Percentiles rank a stretch among this genome's conserved stretches.
These are phyloP conservation scores for Sechiopsis laciniata DNA, from an alignment of 306 rosid species.

Conservation along the genomic window DNA sequence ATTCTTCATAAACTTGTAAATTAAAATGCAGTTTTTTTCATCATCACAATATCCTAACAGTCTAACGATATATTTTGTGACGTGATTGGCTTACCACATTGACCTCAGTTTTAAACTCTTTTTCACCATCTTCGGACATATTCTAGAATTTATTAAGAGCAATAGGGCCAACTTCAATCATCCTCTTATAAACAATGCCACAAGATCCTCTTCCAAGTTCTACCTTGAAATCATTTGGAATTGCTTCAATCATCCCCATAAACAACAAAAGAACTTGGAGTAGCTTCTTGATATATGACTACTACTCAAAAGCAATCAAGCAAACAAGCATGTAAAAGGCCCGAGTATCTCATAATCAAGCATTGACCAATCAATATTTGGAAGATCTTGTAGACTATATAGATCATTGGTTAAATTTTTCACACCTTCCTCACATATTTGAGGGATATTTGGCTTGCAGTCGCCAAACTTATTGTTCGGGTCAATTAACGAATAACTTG, in stretches of 20 bases:
- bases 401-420: background rate
- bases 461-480: background rate
- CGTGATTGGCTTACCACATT: conserved; percentile 14
- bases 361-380: conserved; percentile 28
- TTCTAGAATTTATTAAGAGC: conserved; percentile 44
- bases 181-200: conserved; percentile 39
- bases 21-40: conserved; percentile 7
- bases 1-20: conserved; percentile 27
- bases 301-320: conserved; percentile 38
- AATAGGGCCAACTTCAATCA: conserved; percentile 25
- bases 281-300: conserved; percentile 28
- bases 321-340: conserved; percentile 5
- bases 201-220: conserved; percentile 36
- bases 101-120: conserved; percentile 30
- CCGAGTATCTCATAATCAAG: conserved; percentile 20
- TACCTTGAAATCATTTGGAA: conserved; percentile 28
- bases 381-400: conserved; percentile 2
- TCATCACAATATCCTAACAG: conserved; percentile 29
- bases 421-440: conserved; percentile 3
- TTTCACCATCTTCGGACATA: conserved; percentile 29
- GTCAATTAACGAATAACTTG: background rate
- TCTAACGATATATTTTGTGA: conserved; percentile 24
- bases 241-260: too few relatives aligned
- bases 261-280: too few relatives aligned
- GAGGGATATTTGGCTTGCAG: background rate